Conservation (phyloP, 2,329 filamentous ascomycete species). For the Colletotrichum sublineola region DNA sequence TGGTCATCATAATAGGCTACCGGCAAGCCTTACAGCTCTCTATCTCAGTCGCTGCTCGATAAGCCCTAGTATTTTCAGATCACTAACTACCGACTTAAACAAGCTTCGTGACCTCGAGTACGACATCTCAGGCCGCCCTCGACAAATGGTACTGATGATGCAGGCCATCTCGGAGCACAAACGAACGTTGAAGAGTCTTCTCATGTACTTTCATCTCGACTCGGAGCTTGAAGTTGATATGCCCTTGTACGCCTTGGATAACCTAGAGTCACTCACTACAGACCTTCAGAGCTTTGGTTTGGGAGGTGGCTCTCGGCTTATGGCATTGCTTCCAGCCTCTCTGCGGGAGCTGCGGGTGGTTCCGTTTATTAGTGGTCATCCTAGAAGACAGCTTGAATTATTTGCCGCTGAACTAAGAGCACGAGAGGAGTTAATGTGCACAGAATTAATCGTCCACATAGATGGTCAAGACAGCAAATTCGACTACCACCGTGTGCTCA, state of each 20-base stretch:
- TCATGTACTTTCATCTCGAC: conserved; percentile 8
- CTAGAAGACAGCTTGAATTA: background rate
- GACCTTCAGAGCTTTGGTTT: conserved; percentile 22
- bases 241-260: conserved; percentile 13
- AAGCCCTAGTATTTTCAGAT: background rate
- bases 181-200: conserved; percentile 16
- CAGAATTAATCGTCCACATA: background rate
- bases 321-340: conserved; percentile 10
- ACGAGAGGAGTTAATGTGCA: too few relatives aligned
- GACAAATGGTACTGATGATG: background rate
- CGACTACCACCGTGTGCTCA: background rate
- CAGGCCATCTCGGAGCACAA: conserved; percentile 18
- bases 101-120: conserved; percentile 12
- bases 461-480: background rate
- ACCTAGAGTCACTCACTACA: conserved; percentile 26
- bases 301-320: conserved; percentile 5
- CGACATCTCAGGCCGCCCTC: background rate
- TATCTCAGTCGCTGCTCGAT: conserved; percentile 6
- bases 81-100: conserved; percentile 2
- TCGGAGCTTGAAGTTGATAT: background rate
- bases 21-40: conserved; percentile 15
- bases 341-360: conserved; percentile 2
- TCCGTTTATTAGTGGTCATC: background rate
- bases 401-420: background rate
- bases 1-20: background rate